Base-by-base conservation (phyloP, 2,329 filamentous ascomycete genomes). In the Exserohilum turcica region DNA sequence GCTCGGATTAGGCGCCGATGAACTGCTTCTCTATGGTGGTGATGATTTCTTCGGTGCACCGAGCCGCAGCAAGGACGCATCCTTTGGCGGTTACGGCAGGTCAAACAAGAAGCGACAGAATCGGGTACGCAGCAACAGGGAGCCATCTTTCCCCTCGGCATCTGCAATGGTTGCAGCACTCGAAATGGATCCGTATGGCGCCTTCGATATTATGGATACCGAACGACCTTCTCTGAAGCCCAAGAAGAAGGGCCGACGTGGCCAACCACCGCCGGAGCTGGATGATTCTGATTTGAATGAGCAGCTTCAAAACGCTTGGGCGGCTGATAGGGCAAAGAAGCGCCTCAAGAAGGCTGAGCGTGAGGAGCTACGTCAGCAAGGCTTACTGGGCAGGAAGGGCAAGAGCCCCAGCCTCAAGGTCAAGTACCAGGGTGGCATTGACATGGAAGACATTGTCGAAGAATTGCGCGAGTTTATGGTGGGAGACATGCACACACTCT, bases 201-300 rank as follows among this genome's bases (percentile, higher is more conserved):
- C 86, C 7, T 87, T 96, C 59, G 91, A 96, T 67, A 79, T 95
- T 38, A 93, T 94, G 87, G 90, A 96, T 66, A 91, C 89, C 76
- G 83, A 89, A 13, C 82, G 86, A 21, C 86, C 87, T 1, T 91
- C 86, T 47, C 72, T 92, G 5, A 83, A 80, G 49, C 85, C 82
- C 57, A 87, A 85, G 66, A 78, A 82, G 60, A 91, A 89, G 71
- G 85, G 84, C 37, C 79, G 81, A 12, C 83, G 84, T 57, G 80
- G 78, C 39, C 78, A 81, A 46, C 73, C 82, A 39, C 77, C 79
- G 4, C 74, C 80, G 12, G 75, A 74, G 9, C 59, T 80, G 1
- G 77, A 76, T 3, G 78, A 81, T 43, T 71, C 74, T 0, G 78
- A 80, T 5, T 64, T 80, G 27, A 73, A 74, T 27, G 72, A 74